phyloP scores from a whole-genome alignment of 2,329 filamentous ascomycete species.

The Cercospora brassicicola region DNA sequence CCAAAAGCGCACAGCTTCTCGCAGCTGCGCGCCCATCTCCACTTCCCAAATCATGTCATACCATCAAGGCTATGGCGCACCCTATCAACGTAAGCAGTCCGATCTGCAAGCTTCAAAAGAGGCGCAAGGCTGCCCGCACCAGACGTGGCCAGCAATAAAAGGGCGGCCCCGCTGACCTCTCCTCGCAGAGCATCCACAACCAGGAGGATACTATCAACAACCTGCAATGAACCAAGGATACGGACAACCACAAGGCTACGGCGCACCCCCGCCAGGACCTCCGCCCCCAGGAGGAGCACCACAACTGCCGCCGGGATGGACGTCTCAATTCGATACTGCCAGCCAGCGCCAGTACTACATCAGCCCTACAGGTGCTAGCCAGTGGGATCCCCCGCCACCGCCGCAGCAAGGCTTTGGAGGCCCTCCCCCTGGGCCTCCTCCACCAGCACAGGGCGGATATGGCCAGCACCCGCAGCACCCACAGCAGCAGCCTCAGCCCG shows the following conservation, averaged over 20 bases:
- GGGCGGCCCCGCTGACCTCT: slow-evolving; percentile 13
- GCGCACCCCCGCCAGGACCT: slow-evolving; percentile 24
- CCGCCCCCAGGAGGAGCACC: slow-evolving; percentile 16
- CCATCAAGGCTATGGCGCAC: slow-evolving; percentile 18
- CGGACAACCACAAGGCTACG: slow-evolving; percentile 19
- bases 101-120: not conserved
- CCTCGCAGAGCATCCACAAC: slow-evolving; percentile 21
- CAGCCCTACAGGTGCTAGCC: slow-evolving; percentile 17
- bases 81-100: slow-evolving; percentile 23
- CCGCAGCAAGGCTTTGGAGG: slow-evolving; percentile 23
- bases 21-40: not conserved
- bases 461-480: slow-evolving; percentile 21
- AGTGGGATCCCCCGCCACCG: slow-evolving; percentile 23
- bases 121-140: slow-evolving; percentile 13
- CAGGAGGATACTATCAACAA: slow-evolving; percentile 21
- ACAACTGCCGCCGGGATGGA: slow-evolving; percentile 21
- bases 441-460: slow-evolving; percentile 25
- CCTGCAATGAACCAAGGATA: slow-evolving; percentile 22
- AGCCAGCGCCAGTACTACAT: slow-evolving; percentile 20
- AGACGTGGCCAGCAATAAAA: slow-evolving; percentile 11
- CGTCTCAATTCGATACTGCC: slow-evolving; percentile 17
- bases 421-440: slow-evolving; percentile 28
- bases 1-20: not conserved
- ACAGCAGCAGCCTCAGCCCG: slow-evolving; percentile 13
- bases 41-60: slow-evolving; percentile 12